phyloP scores from a whole-genome alignment of 139 green algal genomes.

The Micromonas pusilla region DNA sequence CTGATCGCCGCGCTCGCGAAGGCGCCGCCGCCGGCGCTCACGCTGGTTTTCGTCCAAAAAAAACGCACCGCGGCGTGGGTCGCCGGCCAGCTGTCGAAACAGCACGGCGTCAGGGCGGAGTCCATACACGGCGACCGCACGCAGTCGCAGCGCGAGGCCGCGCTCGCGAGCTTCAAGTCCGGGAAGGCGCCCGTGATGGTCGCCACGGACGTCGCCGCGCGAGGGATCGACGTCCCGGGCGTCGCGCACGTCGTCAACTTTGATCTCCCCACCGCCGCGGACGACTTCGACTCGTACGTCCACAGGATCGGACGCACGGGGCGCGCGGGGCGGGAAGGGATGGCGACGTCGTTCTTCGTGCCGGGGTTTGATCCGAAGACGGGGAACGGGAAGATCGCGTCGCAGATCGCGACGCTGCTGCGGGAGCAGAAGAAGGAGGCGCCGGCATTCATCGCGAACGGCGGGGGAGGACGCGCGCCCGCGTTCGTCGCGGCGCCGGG shows the following conservation, averaged over 20 bases:
- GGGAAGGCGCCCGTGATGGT: constrained; percentile 51
- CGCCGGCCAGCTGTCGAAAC: not conserved
- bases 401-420: too few species aligned
- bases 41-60: not conserved
- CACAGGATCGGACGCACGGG: constrained; percentile 24
- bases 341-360: constrained; percentile 21
- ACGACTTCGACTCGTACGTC: constrained; percentile 27
- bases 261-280: constrained; percentile 53
- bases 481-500: too few species aligned
- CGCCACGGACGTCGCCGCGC: too few species aligned
- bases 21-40: not conserved
- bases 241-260: constrained; percentile 74
- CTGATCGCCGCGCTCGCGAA: not conserved
- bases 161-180: constrained; percentile 66
- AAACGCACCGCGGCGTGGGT: not conserved
- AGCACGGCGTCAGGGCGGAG: not conserved
- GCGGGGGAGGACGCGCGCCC: too few species aligned
- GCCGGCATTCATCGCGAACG: too few species aligned
- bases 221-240: constrained; percentile 48
- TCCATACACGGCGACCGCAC: not conserved
- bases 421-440: constrained; percentile 91
- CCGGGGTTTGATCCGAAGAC: not conserved
- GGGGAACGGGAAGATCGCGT: not conserved
- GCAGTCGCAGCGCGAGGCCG: constrained; percentile 53
- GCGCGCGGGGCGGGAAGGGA: not conserved